Evolutionary conservation across 1,284 basidiomycete genomes (phyloP).

Genomic region (Cutaneotrichosporon cavernicola): DNA sequence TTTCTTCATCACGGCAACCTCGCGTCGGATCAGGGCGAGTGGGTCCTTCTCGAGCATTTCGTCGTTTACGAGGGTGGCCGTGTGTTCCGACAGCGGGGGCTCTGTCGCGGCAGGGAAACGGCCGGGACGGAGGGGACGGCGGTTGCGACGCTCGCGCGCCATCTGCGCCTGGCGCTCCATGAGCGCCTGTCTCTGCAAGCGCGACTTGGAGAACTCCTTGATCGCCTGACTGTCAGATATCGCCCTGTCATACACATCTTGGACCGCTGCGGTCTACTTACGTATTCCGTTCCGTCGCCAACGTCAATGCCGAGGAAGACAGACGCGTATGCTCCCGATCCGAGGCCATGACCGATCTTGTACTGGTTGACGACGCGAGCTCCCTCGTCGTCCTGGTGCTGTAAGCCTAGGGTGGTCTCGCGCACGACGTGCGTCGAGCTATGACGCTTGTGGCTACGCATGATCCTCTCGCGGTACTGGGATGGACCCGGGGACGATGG

Average conservation of each 20-base stretch:
- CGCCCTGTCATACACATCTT: neutral
- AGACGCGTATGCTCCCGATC: slow-evolving; percentile 52
- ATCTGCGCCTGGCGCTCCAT: slow-evolving; percentile 35
- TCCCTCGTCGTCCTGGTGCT: slow-evolving; percentile 44
- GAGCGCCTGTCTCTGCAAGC: slow-evolving; percentile 45
- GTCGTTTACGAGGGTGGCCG: slow-evolving; percentile 5
- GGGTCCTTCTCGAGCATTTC: slow-evolving; percentile 35
- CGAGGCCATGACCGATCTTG: slow-evolving; percentile 49
- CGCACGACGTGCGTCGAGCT: slow-evolving; percentile 47
- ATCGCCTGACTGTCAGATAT: slow-evolving; percentile 33
- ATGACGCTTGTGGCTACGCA: slow-evolving; percentile 33
- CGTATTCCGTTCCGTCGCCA: slow-evolving; percentile 49
- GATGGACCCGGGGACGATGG: neutral
- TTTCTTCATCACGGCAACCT: slow-evolving; percentile 56
- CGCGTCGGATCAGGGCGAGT: slow-evolving; percentile 49
- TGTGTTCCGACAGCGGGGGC: neutral
- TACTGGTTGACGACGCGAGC: slow-evolving; percentile 53
- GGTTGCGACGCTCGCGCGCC: slow-evolving; percentile 19
- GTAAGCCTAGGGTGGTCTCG: slow-evolving; percentile 50
- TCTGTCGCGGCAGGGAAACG: neutral
- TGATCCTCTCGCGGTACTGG: neutral
- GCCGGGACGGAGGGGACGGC: slow-evolving; percentile 9
- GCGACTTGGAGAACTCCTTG: slow-evolving; percentile 54
- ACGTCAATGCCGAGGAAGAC: slow-evolving; percentile 52
- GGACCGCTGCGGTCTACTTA: slow-evolving; percentile 28